Evolutionary conservation across 1,139 yeast species (phyloP).

Genomic region (Candida sp.): DNA sequence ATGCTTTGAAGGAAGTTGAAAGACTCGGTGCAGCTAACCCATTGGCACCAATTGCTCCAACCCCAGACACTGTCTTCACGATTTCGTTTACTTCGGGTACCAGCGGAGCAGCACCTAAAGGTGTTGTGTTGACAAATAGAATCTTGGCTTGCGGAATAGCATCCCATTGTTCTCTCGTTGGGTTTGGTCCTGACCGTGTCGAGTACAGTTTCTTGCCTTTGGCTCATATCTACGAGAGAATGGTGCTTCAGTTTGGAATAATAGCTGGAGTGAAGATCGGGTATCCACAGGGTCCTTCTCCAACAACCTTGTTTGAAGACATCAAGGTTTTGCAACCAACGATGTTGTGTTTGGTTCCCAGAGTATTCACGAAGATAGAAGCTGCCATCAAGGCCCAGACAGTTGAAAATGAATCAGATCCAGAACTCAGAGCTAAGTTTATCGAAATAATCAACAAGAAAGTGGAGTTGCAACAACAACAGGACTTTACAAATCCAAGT

Average conservation of each 20-base stretch:
- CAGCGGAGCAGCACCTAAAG: constrained; percentile 75
- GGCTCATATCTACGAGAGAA: constrained; percentile 71
- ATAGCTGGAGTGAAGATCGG: constrained; percentile 37
- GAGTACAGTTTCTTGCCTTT: constrained; percentile 25
- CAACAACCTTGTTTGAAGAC: constrained; percentile 43
- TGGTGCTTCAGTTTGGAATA: constrained; percentile 27
- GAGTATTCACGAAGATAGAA: constrained; percentile 43
- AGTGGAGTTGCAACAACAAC: constrained; percentile 28
- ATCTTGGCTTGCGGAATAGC: constrained; percentile 54
- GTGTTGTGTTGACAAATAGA: constrained; percentile 62
- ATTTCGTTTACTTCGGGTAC: constrained; percentile 82
- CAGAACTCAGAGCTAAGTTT: constrained; percentile 26
- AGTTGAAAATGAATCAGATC: constrained; percentile 44
- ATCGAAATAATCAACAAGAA: constrained; percentile 34
- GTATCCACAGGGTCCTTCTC: constrained; percentile 43
- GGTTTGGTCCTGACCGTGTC: constrained; percentile 12
- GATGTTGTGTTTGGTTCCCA: constrained; percentile 40
- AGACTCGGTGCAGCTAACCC: constrained; percentile 54
- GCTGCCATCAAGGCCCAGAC: constrained; percentile 52
- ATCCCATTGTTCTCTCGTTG: constrained; percentile 20
- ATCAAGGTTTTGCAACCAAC: constrained; percentile 38
- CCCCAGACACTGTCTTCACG: constrained; percentile 57
- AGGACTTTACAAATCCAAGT: constrained; percentile 12
- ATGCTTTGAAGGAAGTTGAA: constrained; percentile 55
- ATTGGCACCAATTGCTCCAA: constrained; percentile 50